These are phyloP conservation scores for Malbranchea zuffiana DNA, from an alignment of 2,329 filamentous ascomycete genomes.

Conservation along the genomic window DNA sequence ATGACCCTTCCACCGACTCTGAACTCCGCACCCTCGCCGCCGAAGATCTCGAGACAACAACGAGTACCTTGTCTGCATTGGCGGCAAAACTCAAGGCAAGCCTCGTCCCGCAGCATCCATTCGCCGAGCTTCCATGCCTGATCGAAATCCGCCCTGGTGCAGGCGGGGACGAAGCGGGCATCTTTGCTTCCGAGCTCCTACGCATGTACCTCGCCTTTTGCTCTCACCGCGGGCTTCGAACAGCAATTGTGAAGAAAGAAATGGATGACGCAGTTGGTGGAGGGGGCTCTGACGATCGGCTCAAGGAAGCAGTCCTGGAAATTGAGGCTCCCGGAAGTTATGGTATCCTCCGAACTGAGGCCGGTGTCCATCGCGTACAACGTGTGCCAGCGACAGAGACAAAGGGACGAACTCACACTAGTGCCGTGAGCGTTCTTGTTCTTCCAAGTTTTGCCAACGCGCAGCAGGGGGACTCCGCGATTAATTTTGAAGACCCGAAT, in stretches of 20 bases:
- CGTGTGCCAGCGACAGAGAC: conserved; percentile 83
- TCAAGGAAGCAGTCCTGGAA: conserved; percentile 82
- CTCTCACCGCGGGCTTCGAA: conserved; percentile 53
- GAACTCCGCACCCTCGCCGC: conserved; percentile 50
- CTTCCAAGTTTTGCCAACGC: conserved; percentile 64
- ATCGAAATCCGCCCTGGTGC: conserved; percentile 87
- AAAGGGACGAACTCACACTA: conserved; percentile 86
- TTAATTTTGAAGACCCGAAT: conserved; percentile 67
- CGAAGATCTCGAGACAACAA: conserved; percentile 61
- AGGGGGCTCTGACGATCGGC: conserved; percentile 51
- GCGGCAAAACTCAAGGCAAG: conserved; percentile 60
- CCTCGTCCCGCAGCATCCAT: conserved; percentile 79
- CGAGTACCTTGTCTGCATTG: conserved; percentile 50
- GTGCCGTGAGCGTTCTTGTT: conserved; percentile 83
- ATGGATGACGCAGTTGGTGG: conserved; percentile 52
- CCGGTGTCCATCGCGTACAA: conserved; percentile 91
- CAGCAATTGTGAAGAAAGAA: conserved; percentile 68
- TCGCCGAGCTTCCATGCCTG: conserved; percentile 78
- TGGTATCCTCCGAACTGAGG: conserved; percentile 70
- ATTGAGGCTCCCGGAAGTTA: conserved; percentile 68
- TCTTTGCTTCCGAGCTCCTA: conserved; percentile 79
- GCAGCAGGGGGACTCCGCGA: conserved; percentile 41
- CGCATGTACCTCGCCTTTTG: conserved; percentile 85
- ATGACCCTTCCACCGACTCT: conserved; percentile 51
- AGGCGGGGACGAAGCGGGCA: conserved; percentile 78